Evolutionary conservation across 768 basidiomycete species (phyloP), one percentile per base, ranked within the genome.

Genomic region (Tricholoma sp.): DNA sequence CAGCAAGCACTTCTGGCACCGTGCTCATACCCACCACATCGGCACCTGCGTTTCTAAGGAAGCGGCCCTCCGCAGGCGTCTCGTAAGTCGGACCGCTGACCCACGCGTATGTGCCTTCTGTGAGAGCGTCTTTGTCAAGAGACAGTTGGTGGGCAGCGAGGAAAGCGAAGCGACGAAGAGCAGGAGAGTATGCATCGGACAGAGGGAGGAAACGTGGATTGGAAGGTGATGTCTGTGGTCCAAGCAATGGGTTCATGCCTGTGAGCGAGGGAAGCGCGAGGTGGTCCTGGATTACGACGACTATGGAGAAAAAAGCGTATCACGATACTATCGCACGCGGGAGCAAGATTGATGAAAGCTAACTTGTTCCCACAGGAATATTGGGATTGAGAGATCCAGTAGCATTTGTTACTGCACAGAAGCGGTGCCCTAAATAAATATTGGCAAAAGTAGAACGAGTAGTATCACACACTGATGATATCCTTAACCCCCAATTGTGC

Each of bases 21-120:
- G 94, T 95, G 62, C 89, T 92, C 93, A 95, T 95, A 1, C 93
- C 93, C 1, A 94, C 93, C n/a, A 94, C 88, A 63, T 92, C 91
- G 0, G 88, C 93, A 3, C 93, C 93, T 0, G 83, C 84, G 7
- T 73, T 71, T 14, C 88, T 74, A 39, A 95, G 73, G 72, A 94
- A 85, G 50, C 85, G 76, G 31, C 91, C 93, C 63, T 96, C 93
- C 0, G 91, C 92, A 2, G 88, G 84, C 0, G 89, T 91, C 72
- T 95, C 93, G 66, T 95, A 95, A 7, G 91, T 89, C 12, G 94
- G 93, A 0, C 94, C 93, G 29, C 84, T 81, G 47, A 95, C 93
- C 89, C 91, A 95, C 1, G 91, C 91, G 63, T 95, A 95, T 2
- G 81, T 83, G 0, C 94, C 93, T 67, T 94, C 93, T 2, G 81